Evolutionary conservation across 805 yeast species (phyloP).

Genomic region (Candida ulmi): DNA sequence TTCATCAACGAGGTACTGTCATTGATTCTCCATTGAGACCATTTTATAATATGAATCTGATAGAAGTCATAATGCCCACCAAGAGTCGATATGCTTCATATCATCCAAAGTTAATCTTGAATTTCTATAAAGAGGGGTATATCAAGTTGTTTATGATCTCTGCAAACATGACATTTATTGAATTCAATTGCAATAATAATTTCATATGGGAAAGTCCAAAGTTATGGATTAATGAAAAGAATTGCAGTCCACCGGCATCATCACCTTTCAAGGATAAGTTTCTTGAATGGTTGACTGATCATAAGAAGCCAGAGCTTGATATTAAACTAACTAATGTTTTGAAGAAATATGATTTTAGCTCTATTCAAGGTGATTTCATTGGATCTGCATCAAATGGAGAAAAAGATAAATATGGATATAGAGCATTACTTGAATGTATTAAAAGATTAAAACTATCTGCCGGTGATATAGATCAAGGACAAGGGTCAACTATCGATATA

Average conservation of each 20-base stretch:
- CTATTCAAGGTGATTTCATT: slow-evolving; percentile 46
- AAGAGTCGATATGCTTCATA: slow-evolving; percentile 38
- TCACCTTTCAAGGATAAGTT: slow-evolving; percentile 42
- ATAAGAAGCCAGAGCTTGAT: slow-evolving; percentile 27
- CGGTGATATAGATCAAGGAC: too few species aligned
- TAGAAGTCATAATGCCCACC: slow-evolving; percentile 28
- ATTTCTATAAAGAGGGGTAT: slow-evolving; percentile 35
- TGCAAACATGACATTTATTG: slow-evolving; percentile 50
- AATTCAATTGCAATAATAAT: slow-evolving; percentile 55
- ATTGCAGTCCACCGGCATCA: not conserved
- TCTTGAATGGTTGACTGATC: slow-evolving; percentile 37
- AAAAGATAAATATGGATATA: slow-evolving; percentile 21
- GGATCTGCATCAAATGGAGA: slow-evolving; percentile 49
- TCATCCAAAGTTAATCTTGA: slow-evolving; percentile 66
- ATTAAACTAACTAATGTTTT: slow-evolving; percentile 26
- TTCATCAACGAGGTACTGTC: slow-evolving; percentile 30
- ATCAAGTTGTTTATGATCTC: slow-evolving; percentile 54
- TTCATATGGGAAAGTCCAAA: slow-evolving; percentile 60
- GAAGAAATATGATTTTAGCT: slow-evolving; percentile 35
- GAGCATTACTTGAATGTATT: slow-evolving; percentile 18
- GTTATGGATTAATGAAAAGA: slow-evolving; percentile 13
- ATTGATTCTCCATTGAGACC: slow-evolving; percentile 4
- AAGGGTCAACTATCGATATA: slow-evolving; percentile 23
- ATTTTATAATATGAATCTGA: slow-evolving; percentile 11
- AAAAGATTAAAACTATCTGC: slow-evolving; percentile 8